phyloP scores from a whole-genome alignment of 2,329 filamentous ascomycete genomes.

The Clarireedia homoeocarpa region DNA sequence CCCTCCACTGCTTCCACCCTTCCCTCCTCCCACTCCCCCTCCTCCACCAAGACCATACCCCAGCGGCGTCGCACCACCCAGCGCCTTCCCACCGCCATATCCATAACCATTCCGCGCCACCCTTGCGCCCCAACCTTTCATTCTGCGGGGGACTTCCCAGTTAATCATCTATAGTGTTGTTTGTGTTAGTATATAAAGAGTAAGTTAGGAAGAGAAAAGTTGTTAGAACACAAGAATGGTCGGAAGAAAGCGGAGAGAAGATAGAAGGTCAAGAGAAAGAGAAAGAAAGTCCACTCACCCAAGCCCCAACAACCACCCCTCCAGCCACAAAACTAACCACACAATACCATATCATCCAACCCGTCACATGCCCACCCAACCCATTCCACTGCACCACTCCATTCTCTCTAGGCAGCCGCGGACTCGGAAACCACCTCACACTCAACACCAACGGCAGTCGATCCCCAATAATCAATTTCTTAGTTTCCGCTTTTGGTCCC shows the following conservation, averaged over 20 bases:
- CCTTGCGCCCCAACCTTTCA: constrained; percentile 17
- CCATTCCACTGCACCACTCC: constrained; percentile 58
- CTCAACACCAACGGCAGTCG: constrained; percentile 70
- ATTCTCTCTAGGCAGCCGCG: constrained; percentile 60
- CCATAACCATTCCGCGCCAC: constrained; percentile 21
- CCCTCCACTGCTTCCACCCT: constrained; percentile 8
- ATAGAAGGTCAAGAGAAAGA: too few relatives aligned
- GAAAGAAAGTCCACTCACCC: constrained; percentile 24
- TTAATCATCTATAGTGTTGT: constrained; percentile 40
- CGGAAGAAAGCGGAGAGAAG: too few relatives aligned
- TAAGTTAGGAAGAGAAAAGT: neutral
- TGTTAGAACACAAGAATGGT: too few relatives aligned
- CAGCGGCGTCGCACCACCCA: constrained; percentile 24
- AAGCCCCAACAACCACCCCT: constrained; percentile 44
- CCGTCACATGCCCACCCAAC: constrained; percentile 49
- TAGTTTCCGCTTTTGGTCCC: constrained; percentile 29
- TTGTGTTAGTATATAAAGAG: neutral
- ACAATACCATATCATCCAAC: constrained; percentile 54
- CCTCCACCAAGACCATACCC: constrained; percentile 20
- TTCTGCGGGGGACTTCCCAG: constrained; percentile 44
- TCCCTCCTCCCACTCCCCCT: constrained; percentile 20
- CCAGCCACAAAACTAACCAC: constrained; percentile 52
- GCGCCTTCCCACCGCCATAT: constrained; percentile 18
- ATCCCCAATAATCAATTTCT: constrained; percentile 78
- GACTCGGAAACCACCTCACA: constrained; percentile 79